Evolutionary conservation across 1,139 yeast species (phyloP).

Genomic region (Casaregolazyma suthepensis): DNA sequence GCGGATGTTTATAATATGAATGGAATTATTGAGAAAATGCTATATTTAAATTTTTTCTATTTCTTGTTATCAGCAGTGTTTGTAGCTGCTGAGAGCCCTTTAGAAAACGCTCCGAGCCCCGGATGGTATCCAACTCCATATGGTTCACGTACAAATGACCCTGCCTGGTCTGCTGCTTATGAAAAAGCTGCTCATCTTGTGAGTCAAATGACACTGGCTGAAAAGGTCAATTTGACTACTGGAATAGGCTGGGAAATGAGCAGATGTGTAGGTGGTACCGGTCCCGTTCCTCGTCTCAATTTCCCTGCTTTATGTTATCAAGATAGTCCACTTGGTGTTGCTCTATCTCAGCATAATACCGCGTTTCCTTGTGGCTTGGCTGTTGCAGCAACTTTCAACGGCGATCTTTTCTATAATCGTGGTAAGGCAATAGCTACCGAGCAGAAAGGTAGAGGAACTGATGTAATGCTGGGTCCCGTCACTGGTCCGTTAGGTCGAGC

Average conservation of each 20-base stretch:
- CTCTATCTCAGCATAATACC: slow-evolving; percentile 52
- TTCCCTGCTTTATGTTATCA: slow-evolving; percentile 56
- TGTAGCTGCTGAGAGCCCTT: background rate
- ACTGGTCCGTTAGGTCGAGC: slow-evolving; percentile 50
- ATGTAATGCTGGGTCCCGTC: slow-evolving; percentile 55
- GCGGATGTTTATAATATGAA: background rate
- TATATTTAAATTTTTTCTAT: background rate
- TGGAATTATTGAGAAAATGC: background rate
- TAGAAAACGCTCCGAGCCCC: slow-evolving; percentile 16
- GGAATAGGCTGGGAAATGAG: slow-evolving; percentile 65
- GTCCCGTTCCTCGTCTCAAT: slow-evolving; percentile 50
- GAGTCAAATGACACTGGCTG: slow-evolving; percentile 50
- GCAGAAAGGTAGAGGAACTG: slow-evolving; percentile 52
- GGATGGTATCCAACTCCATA: slow-evolving; percentile 21
- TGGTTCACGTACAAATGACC: slow-evolving; percentile 24
- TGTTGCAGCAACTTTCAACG: slow-evolving; percentile 41
- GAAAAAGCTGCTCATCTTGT: slow-evolving; percentile 49
- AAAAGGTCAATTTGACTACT: slow-evolving; percentile 57
- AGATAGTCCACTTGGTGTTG: slow-evolving; percentile 61
- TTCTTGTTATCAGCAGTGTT: background rate
- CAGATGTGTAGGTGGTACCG: slow-evolving; percentile 61
- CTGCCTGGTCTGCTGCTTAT: slow-evolving; percentile 53
- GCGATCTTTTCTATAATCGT: slow-evolving; percentile 38
- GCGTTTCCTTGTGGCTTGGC: slow-evolving; percentile 47
- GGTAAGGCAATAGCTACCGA: slow-evolving; percentile 57